Percentiles rank a stretch among this genome's conserved stretches.
Conservation (phyloP, 2,329 filamentous ascomycete genomes). For the Talaromyces pinophilus region DNA sequence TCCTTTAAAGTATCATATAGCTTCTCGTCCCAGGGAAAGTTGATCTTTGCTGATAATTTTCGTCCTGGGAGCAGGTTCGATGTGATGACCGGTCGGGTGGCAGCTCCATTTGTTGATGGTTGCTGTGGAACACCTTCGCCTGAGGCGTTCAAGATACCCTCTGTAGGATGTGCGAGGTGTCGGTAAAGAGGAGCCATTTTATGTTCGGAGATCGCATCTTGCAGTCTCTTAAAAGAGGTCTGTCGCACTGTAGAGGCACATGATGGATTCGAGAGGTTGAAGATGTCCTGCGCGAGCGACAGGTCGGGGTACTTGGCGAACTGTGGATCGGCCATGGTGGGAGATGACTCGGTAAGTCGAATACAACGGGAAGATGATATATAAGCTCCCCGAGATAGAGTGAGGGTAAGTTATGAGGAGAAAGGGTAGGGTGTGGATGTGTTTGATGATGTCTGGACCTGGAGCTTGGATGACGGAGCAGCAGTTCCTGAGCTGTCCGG, state of each 20-base stretch:
- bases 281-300: conserved; percentile 66
- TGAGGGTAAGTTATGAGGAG: conserved; percentile 1
- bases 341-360: conserved; percentile 26
- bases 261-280: conserved; percentile 65
- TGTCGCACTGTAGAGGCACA: conserved; percentile 56
- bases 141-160: conserved; percentile 76
- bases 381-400: conserved; percentile 11
- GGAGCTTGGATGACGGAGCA: conserved; percentile 19
- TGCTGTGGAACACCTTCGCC: conserved; percentile 63
- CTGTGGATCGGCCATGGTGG: conserved; percentile 64
- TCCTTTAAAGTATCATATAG: conserved; percentile 76
- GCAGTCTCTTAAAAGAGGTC: conserved; percentile 60
- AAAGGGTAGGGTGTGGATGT: not conserved
- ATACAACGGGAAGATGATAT: not conserved
- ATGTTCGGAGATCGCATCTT: conserved; percentile 64
- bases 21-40: conserved; percentile 85
- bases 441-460: conserved; percentile 1
- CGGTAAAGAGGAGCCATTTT: conserved; percentile 69
- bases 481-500: conserved; percentile 15
- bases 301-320: conserved; percentile 67
- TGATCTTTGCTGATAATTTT: conserved; percentile 63
- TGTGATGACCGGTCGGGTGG: conserved; percentile 57
- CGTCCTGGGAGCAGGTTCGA: conserved; percentile 75
- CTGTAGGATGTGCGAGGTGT: conserved; percentile 64
- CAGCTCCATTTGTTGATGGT: conserved; percentile 40